These are phyloP conservation scores for Mycena filopes DNA, from an alignment of 768 basidiomycete species.

Conservation along the genomic window DNA sequence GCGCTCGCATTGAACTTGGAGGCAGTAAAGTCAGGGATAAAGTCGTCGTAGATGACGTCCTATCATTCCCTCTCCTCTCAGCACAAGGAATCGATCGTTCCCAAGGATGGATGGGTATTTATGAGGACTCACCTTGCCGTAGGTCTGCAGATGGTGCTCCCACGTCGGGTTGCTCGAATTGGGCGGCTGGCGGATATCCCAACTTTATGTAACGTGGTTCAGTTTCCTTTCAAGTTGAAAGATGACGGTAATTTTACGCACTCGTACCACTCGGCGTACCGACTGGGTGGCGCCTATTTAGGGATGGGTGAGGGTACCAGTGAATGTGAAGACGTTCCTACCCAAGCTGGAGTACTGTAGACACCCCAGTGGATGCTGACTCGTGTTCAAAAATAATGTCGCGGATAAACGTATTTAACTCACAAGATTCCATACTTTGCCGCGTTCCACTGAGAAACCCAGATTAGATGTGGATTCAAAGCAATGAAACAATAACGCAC, in stretches of 20 bases:
- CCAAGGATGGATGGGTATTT: too few species aligned
- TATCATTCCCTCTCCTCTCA: constrained; percentile 37
- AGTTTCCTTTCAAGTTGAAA: background rate
- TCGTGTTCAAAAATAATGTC: constrained; percentile 14
- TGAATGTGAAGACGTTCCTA: constrained; percentile 19
- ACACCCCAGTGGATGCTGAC: constrained; percentile 62
- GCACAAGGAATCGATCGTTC: too few species aligned
- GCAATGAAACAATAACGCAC: constrained; percentile 39
- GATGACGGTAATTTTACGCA: constrained; percentile 43
- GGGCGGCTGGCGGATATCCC: constrained; percentile 50
- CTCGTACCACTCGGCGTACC: constrained; percentile 69
- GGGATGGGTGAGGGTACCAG: background rate
- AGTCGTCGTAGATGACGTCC: constrained; percentile 66
- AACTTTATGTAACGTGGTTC: constrained; percentile 42
- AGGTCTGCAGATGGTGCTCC: constrained; percentile 60
- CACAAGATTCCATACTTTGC: constrained; percentile 70
- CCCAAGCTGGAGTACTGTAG: constrained; percentile 60
- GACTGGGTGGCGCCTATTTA: constrained; percentile 47
- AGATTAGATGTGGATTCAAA: background rate
- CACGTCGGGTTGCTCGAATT: constrained; percentile 53
- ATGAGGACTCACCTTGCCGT: constrained; percentile 52
- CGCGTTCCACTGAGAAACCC: constrained; percentile 52
- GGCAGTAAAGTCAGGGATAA: constrained; percentile 64
- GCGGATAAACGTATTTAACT: constrained; percentile 29
- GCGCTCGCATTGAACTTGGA: constrained; percentile 62